Base-by-base conservation (phyloP, 2,329 filamentous ascomycete genomes). In the Dryadomyces quercus-mongolicae region DNA sequence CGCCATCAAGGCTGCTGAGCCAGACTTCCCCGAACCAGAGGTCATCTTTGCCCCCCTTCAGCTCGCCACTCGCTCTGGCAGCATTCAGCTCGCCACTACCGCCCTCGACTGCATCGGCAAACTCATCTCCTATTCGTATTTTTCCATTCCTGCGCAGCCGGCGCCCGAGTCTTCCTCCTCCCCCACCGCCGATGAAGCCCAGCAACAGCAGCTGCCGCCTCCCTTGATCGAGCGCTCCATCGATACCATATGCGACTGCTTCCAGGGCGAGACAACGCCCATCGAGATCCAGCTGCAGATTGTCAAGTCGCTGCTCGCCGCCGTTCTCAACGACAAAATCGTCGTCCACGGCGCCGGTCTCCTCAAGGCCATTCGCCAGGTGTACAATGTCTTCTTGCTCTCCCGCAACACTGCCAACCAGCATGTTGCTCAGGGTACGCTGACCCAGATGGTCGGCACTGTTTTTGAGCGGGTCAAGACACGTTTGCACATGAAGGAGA, bases 161-260 rank as follows among this genome's bases (percentile, higher is more conserved):
- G 21, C 43, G 22, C 43, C 54, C 12, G 36, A 51, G 15, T 31
- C 65, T 51, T 64, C 69, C 42, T 70, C 73, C 54, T 68, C n/a
- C 3, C 8, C 44, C 45, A 46, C 55, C 9, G 49, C 25, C 46
- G 55, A 53, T 15, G 53, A 52, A 2, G 63, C 64, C 56, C 64
- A 68, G 55, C 67, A 15, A 16, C 49, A 5, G 31, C 42, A 48
- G 60, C 69, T 68, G 46, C 68, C 68, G 53, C 13, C 36, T 3
- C 91, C 92, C 16, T 76, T 98, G 60, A 98, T 98, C 65, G 94
- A 98, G 71, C 82, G 92, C 60, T 93, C 94, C 56, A 98, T 98
- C 64, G 94, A 98, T 70, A 95, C 93, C 40, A 98, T 98, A 74
- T 98, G 93, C 75, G 92, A 97, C 66, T 98, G 93, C 68, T 98